Evolutionary conservation across 2,329 filamentous ascomycete genomes (phyloP), one percentile per base, ranked within the genome.

Genomic region (Aspergillus novofumigatus): DNA sequence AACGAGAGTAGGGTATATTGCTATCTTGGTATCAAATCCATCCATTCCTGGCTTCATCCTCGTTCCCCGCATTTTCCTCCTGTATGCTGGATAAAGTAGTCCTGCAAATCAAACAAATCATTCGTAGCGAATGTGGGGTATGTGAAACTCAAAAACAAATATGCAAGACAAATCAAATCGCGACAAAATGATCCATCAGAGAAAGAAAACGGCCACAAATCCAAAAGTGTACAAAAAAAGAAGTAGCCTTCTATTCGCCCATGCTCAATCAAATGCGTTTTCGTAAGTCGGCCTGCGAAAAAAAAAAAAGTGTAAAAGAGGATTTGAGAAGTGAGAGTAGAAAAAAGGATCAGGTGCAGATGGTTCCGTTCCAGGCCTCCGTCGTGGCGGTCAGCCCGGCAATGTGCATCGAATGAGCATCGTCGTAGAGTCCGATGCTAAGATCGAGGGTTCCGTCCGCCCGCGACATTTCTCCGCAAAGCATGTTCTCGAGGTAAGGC

Each of bases 281-380:
- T 51, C 53, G 42, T 47, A 49, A 21, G 49, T 47, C 51, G 29
- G 48, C 48, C n/a, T 48, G 48, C 49, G 47, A 48, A 48, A 53
- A 53, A 48, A 48, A 53, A 53, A 29, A 47, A 51, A 28, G 42
- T 21, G 17, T 6, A 32, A 11, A 50, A 49, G 55, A 47, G 25
- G 25, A 26, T 32, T 32, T 11, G 29, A 32, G 32, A 35, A 35
- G 11, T 11, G 35, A 49, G 44, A 38, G 35, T 20, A 6, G n/a
- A 45, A 28, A 50, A 50, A 21, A 23, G 29, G 42, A 49, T 57
- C 54, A 60, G 7, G 58, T 59, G 56, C 59, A 63, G 35, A 62
- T 57, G 49, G 53, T 64, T 70, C 68, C 76, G 45, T 67, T 72
- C 74, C 73, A 75, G 55, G 65, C 70, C 28, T 71, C 62, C 60